phyloP scores from a whole-genome alignment of 2,329 filamentous ascomycete genomes.

The Raffaelea arxii region DNA sequence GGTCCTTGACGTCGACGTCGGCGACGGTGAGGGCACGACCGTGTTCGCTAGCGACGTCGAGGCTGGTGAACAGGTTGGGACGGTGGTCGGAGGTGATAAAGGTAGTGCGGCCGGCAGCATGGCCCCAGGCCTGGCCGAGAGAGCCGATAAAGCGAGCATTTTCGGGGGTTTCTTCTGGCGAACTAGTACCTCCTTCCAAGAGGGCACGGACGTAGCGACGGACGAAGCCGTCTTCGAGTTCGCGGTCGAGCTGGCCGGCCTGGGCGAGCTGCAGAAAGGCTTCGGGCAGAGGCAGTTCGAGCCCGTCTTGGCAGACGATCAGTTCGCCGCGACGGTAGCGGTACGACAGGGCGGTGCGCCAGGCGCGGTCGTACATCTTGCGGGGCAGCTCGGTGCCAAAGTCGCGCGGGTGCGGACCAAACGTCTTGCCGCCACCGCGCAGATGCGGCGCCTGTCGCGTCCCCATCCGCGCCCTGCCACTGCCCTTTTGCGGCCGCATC shows the following conservation, averaged over 20 bases:
- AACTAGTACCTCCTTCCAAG: no score
- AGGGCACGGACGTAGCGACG: slow-evolving; percentile 56
- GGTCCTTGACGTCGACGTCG: slow-evolving; percentile 94
- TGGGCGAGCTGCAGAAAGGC: slow-evolving; percentile 35
- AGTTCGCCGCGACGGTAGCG: slow-evolving; percentile 81
- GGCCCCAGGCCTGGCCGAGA: slow-evolving; percentile 55
- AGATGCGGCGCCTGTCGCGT: slow-evolving; percentile 73
- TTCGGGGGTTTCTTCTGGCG: neutral
- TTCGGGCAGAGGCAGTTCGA: slow-evolving; percentile 52
- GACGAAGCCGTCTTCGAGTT: slow-evolving; percentile 37
- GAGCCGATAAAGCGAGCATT: slow-evolving; percentile 2
- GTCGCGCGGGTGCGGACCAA: slow-evolving; percentile 86
- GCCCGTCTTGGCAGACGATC: slow-evolving; percentile 69
- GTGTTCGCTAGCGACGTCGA: slow-evolving; percentile 54
- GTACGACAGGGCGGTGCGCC: slow-evolving; percentile 88
- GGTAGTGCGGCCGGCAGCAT: slow-evolving; percentile 57
- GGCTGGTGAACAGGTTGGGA: slow-evolving; percentile 54
- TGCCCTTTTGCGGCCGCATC: slow-evolving; percentile 78
- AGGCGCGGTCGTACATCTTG: slow-evolving; percentile 93
- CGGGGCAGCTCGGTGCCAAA: slow-evolving; percentile 74
- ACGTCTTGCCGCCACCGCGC: slow-evolving; percentile 75
- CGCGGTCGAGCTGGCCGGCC: slow-evolving; percentile 21
- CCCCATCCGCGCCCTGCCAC: slow-evolving; percentile 69
- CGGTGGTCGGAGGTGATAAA: slow-evolving; percentile 59
- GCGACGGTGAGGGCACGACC: slow-evolving; percentile 58